Base-by-base conservation (phyloP, 2,329 filamentous ascomycete species). In the Beauveria caledonica region DNA sequence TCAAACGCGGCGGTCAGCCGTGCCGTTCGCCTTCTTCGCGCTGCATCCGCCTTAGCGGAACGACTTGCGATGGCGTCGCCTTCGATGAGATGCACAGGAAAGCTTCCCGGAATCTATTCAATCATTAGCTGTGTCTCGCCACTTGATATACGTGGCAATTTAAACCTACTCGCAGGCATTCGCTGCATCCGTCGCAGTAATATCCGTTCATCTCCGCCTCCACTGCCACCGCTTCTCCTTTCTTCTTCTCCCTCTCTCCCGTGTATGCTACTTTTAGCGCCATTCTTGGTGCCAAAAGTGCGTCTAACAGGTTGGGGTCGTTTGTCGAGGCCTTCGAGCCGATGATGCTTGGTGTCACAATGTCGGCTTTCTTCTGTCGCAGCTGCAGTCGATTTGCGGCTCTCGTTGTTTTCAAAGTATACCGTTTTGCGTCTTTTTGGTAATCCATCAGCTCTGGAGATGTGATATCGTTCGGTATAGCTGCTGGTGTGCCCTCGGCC, bases 11-110 rank as follows among this genome's bases (percentile, higher is more conserved):
- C 9, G 49, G 42, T 13, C 27, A 58, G n/a, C 36, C 29, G 4
- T n/a, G 21, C 48, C 25, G 21, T 15, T 40, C 53, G 56, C 45
- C 9, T 55, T 55, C 3, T 40, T 40, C 27, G 60, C 33, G 11
- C 29, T 7, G 25, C 42, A 33, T 42, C 40, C 9, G 46, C 15
- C 21, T 27, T n/a, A 58, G 42, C 66, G 62, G 62, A 72, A 72
- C 25, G 69, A 71, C 59, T 63, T 63, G 52, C 70, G 66, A 63
- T 70, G 70, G 55, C 68, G 65, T 64, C 70, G 64, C 63, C 66
- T 65, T 50, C 66, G 64, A 54, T 62, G 54, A 62, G 62, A 63
- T 64, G 63, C 39, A n/a, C 49, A 45, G 68, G 72, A 67, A 69
- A 72, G 39, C 64, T 64, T 60, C 68, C 70, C 29, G 68, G 70